Conservation (phyloP, 805 yeast species). For the Blastobotrys americana region DNA sequence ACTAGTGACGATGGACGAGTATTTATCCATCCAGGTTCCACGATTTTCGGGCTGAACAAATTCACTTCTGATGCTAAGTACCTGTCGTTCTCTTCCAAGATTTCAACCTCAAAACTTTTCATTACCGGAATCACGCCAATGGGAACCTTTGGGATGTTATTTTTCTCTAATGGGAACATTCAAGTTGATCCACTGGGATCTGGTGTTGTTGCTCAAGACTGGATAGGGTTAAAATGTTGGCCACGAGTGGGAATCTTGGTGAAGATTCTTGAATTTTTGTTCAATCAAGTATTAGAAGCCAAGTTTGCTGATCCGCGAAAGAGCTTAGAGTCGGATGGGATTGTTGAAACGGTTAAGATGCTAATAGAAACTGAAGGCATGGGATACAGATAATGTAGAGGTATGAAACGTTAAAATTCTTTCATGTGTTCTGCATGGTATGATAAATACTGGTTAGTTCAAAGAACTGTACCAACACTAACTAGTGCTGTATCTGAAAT, state of each 20-base stretch:
- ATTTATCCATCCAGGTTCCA: slow-evolving; percentile 81
- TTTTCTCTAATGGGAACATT: slow-evolving; percentile 67
- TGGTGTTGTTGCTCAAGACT: slow-evolving; percentile 77
- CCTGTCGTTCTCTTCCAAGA: slow-evolving; percentile 52
- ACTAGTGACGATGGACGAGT: slow-evolving; percentile 63
- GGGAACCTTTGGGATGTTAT: slow-evolving; percentile 57
- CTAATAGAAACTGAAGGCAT: slow-evolving; percentile 29
- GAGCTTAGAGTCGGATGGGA: slow-evolving; percentile 24
- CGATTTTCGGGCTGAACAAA: slow-evolving; percentile 49
- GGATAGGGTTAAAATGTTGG: slow-evolving; percentile 92
- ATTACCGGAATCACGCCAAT: slow-evolving; percentile 77
- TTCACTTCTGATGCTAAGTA: slow-evolving; percentile 37
- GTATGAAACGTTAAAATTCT: too few relatives aligned
- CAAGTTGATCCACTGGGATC: slow-evolving; percentile 51
- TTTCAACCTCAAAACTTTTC: slow-evolving; percentile 58
- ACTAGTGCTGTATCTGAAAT: too few relatives aligned
- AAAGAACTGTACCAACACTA: too few relatives aligned
- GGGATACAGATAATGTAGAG: not conserved
- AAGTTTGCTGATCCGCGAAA: slow-evolving; percentile 47
- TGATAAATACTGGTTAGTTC: too few relatives aligned
- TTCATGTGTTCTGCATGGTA: too few relatives aligned
- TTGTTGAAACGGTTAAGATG: slow-evolving; percentile 26
- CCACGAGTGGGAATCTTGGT: slow-evolving; percentile 85
- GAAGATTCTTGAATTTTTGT: slow-evolving; percentile 54
- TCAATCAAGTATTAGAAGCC: slow-evolving; percentile 61